phyloP scores from a whole-genome alignment of 2,329 filamentous ascomycete genomes.

The Camillea tinctor region DNA sequence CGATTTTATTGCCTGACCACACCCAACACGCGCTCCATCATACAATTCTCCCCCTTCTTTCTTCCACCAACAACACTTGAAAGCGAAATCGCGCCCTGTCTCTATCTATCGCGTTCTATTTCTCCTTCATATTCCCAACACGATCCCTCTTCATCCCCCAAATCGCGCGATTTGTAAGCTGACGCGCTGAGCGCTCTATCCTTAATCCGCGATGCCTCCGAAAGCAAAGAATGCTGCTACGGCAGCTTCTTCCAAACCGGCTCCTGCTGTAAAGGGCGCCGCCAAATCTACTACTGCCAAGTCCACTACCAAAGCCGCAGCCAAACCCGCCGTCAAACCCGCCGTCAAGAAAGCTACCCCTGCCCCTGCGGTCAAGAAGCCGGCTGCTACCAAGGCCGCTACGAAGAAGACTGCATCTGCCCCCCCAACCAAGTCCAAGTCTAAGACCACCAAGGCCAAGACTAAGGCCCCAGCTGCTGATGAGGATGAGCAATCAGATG shows the following conservation, averaged over 20 bases:
- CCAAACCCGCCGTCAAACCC: constrained; percentile 7
- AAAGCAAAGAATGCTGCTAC: neutral
- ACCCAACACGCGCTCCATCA: neutral
- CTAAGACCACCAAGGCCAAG: neutral
- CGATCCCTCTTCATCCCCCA: neutral
- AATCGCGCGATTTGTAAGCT: neutral
- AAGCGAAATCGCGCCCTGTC: neutral
- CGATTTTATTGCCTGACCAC: neutral
- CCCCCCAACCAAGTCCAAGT: too few species aligned
- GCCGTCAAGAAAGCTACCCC: constrained; percentile 21
- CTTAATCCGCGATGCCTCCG: neutral
- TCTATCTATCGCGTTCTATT: neutral
- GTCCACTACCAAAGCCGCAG: constrained; percentile 9
- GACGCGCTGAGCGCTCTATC: neutral
- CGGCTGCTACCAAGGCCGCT: constrained; percentile 2
- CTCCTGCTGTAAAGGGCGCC: constrained; percentile 2
- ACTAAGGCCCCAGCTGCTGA: neutral
- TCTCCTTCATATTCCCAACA: neutral
- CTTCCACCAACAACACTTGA: neutral
- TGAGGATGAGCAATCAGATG: neutral
- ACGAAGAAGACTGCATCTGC: constrained; percentile 10
- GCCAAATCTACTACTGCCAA: constrained; percentile 15
- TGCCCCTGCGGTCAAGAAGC: constrained; percentile 1
- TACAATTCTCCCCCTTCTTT: neutral
- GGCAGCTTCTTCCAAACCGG: constrained; percentile 5